A percentile compares a stretch with the other conserved stretches of the same genome.
phyloP scores from a whole-genome alignment of 1,284 basidiomycete species.

The Melampsora abietis-canadensis region DNA sequence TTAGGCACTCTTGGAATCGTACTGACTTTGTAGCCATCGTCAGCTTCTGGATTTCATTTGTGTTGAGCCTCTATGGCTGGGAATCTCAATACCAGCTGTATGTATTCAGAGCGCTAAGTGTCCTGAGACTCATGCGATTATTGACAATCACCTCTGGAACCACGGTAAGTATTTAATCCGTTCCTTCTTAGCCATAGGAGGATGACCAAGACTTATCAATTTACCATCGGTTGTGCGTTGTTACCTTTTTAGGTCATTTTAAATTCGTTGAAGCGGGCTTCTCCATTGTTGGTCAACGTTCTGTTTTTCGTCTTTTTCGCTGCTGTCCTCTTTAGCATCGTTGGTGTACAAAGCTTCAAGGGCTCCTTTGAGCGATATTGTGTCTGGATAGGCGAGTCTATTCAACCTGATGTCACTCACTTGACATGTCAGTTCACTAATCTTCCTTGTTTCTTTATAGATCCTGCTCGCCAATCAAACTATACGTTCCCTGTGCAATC shows the following conservation, averaged over 20 bases:
- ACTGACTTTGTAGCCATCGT: slow-evolving; percentile 82
- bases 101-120: slow-evolving; percentile 83
- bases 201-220: background rate
- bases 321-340: slow-evolving; percentile 75
- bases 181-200: background rate
- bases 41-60: slow-evolving; percentile 73
- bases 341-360: slow-evolving; percentile 84
- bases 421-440: background rate
- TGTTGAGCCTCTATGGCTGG: slow-evolving; percentile 63
- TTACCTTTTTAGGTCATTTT: slow-evolving; percentile 69
- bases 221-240: background rate
- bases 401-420: background rate
- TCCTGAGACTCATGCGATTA: slow-evolving; percentile 76
- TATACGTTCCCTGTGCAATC: slow-evolving; percentile 57
- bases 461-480: slow-evolving; percentile 53
- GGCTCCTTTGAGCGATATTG: slow-evolving; percentile 69
- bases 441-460: slow-evolving; percentile 43
- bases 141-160: slow-evolving; percentile 88
- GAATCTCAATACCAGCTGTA: slow-evolving; percentile 61
- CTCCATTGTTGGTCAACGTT: slow-evolving; percentile 81
- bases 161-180: slow-evolving; percentile 54
- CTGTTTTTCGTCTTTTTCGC: slow-evolving; percentile 88
- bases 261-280: slow-evolving; percentile 83
- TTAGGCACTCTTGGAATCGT: slow-evolving; percentile 89
- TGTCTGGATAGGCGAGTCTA: slow-evolving; percentile 52